Percentiles rank a stretch among this genome's conserved stretches.
These are phyloP conservation scores for Multifurca ochricompacta DNA, from an alignment of 768 basidiomycete genomes.

Conservation along the genomic window DNA sequence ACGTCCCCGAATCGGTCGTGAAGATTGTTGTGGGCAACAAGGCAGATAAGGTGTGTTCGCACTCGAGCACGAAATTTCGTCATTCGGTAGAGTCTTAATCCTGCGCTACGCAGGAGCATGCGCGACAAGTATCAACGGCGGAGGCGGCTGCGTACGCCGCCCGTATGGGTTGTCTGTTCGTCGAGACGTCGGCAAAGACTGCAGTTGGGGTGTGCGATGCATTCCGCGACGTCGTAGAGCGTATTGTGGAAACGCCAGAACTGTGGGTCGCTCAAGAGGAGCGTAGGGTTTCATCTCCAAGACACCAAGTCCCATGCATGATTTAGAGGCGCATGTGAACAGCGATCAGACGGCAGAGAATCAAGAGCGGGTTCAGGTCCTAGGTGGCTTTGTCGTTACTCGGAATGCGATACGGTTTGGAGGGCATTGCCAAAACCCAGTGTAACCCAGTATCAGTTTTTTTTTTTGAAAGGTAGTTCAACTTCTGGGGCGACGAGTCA, in stretches of 20 bases:
- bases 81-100: too few relatives aligned
- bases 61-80: too few relatives aligned
- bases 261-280: constrained; percentile 46
- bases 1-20: constrained; percentile 74
- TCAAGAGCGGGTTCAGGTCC: neutral
- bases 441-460: too few relatives aligned
- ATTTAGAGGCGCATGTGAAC: neutral
- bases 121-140: constrained; percentile 80
- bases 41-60: constrained; percentile 64
- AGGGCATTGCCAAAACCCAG: neutral
- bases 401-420: neutral
- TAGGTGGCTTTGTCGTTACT: neutral
- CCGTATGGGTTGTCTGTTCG: constrained; percentile 80
- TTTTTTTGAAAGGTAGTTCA: too few relatives aligned
- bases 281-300: constrained; percentile 21
- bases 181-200: constrained; percentile 91
- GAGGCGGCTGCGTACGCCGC: constrained; percentile 71
- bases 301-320: neutral
- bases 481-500: too few relatives aligned
- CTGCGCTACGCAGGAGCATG: constrained; percentile 69
- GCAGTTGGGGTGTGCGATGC: constrained; percentile 71
- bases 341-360: neutral
- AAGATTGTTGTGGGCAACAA: too few relatives aligned
- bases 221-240: constrained; percentile 68
- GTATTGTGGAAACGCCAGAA: constrained; percentile 76